Base-by-base conservation (phyloP, 2,329 filamentous ascomycete genomes). In the Fusarium bactridioides region DNA sequence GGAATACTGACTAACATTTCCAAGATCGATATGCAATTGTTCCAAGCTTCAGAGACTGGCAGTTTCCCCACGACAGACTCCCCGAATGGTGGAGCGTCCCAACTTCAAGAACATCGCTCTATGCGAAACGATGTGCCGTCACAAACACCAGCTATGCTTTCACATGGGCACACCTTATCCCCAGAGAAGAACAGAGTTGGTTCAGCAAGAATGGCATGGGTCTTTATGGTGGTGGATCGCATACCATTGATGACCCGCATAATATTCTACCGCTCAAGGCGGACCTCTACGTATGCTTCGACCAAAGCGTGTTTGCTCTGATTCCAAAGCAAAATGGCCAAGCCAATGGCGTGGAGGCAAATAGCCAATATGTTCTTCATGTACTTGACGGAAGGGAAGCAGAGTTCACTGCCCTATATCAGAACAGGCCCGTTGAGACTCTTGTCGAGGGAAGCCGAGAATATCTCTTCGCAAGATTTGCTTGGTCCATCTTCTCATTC, bases 91-190 rank as follows among this genome's bases (percentile, higher is more conserved):
- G 73, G 73, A 35, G 31, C 1, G 38, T 55, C 8, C 71, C 71
- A 2, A 27, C 56, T 3, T 59, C 54, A 4, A 27, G 51, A 19
- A 51, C 57, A 16, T 44, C 59, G 9, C 27, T 62, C 0, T 54
- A 64, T 7, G 61, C 51, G 21, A 63, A 70, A 15, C 40, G 72
- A 23, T 74, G 72, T 4, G 69, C 69, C 12, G 43, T 74, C 21
- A 74, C 72, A 27, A 75, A 74, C 10, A 73, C 72, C 1, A 71
- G 70, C 4, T 74, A 73, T 31, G 73, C 72, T 10, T 71, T 73
- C 7, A 74, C 73, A 6, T 60, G 64, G 57, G 73, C 73, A 1
- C 72, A 74, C 18, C 5, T 74, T 6, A 71, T 74, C 0, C 72
- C 73, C 1, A 70, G 55, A 8, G 72, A 73, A 16, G 72, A 75